These are phyloP conservation scores for Stephanodiscus triporus DNA, from an alignment of 108 stramenopile genomes.

Conservation along the genomic window DNA sequence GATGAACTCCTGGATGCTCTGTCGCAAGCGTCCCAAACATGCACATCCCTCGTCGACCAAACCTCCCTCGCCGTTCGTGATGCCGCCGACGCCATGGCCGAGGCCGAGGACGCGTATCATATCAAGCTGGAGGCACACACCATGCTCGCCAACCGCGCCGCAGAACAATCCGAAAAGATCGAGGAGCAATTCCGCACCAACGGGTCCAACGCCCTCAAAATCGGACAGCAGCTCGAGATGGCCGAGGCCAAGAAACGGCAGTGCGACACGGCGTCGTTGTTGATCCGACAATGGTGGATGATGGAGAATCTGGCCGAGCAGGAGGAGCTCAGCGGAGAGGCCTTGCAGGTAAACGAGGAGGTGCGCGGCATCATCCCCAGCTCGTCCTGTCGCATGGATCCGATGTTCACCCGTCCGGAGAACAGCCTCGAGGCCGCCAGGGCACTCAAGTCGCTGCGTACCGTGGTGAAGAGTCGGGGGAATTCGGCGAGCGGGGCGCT, in stretches of 20 bases:
- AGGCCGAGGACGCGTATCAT: slow-evolving; percentile 72
- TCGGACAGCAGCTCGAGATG: slow-evolving; percentile 82
- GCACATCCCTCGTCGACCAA: slow-evolving; percentile 64
- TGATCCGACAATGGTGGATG: slow-evolving; percentile 88
- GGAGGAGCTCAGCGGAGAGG: slow-evolving; percentile 67
- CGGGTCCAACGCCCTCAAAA: slow-evolving; percentile 79
- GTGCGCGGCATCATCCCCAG: slow-evolving; percentile 65
- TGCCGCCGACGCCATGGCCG: slow-evolving; percentile 62
- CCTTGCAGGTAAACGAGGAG: slow-evolving; percentile 74
- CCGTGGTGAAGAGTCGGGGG: slow-evolving; percentile 76
- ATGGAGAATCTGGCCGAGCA: slow-evolving; percentile 86
- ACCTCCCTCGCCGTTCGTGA: slow-evolving; percentile 65
- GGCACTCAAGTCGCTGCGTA: slow-evolving; percentile 69
- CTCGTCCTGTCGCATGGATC: slow-evolving; percentile 77
- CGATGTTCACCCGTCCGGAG: slow-evolving; percentile 71
- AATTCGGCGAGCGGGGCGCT: slow-evolving; percentile 56
- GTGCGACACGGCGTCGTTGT: slow-evolving; percentile 73
- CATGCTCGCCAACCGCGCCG: slow-evolving; percentile 63
- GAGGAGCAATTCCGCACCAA: slow-evolving; percentile 80
- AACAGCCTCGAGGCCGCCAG: slow-evolving; percentile 75
- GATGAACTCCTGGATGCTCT: slow-evolving; percentile 75
- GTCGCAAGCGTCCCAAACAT: slow-evolving; percentile 67
- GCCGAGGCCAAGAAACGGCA: slow-evolving; percentile 81
- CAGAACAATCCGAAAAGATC: slow-evolving; percentile 69
- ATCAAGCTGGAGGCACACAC: slow-evolving; percentile 82